Conservation (phyloP, 345 rosid genomes). For the Euphorbia peplus region DNA sequence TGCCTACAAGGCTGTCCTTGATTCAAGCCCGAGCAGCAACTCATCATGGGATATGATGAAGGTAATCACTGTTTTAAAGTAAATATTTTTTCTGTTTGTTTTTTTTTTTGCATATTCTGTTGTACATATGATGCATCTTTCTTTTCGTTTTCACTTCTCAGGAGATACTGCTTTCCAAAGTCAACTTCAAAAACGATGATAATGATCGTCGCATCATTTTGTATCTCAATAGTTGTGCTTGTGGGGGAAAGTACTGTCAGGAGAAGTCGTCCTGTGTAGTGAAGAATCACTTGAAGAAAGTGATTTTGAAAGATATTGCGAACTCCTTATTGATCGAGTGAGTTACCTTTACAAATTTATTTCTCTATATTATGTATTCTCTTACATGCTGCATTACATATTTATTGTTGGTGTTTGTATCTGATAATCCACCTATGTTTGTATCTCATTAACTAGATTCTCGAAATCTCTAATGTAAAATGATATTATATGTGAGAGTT, state of each 20-base stretch:
- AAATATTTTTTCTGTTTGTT: not conserved
- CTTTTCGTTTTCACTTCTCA: slow-evolving; percentile 25
- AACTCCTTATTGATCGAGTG: slow-evolving; percentile 71
- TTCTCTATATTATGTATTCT: not conserved
- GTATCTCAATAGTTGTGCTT: slow-evolving; percentile 62
- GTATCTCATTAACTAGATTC: no score
- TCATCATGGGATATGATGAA: slow-evolving; percentile 97
- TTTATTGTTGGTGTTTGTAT: not conserved
- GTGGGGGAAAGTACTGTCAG: slow-evolving; percentile 74
- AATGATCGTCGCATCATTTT: slow-evolving; percentile 72
- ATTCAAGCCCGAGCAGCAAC: slow-evolving; percentile 83
- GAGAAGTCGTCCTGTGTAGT: slow-evolving; percentile 69
- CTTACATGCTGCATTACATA: not conserved
- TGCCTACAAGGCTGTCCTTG: slow-evolving; percentile 97
- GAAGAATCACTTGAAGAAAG: slow-evolving; percentile 69
- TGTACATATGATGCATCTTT: not conserved
- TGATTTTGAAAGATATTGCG: slow-evolving; percentile 72
- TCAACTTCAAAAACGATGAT: slow-evolving; percentile 61
- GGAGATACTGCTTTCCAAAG: slow-evolving; percentile 90
- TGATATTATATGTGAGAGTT: no score
- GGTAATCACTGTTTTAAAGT: slow-evolving; percentile 36
- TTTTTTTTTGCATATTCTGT: not conserved
- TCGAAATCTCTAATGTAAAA: no score
- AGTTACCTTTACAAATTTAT: slow-evolving; percentile 25
- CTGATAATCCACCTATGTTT: not conserved